Evolutionary conservation across 2,329 filamentous ascomycete genomes (phyloP).

Genomic region (Sclerotinia sclerotiorum): DNA sequence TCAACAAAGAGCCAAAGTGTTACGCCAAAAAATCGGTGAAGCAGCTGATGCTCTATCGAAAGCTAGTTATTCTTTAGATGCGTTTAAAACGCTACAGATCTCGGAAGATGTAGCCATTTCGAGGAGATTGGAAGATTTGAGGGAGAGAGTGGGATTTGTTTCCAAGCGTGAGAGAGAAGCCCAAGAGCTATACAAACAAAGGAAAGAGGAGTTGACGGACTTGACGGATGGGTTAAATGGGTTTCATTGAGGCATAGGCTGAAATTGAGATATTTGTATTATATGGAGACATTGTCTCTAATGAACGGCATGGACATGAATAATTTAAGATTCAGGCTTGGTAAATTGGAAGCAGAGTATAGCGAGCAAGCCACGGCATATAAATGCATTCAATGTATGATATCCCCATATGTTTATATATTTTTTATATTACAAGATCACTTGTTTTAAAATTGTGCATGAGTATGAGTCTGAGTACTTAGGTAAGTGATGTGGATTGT

Average conservation of each 20-base stretch:
- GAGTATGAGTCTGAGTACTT: not conserved
- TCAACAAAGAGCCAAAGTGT: conserved; percentile 76
- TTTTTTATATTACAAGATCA: not conserved
- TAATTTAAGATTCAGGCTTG: not conserved
- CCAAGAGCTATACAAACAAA: conserved; percentile 77
- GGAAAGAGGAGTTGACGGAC: conserved; percentile 73
- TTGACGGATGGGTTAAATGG: conserved; percentile 45
- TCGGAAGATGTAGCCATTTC: conserved; percentile 76
- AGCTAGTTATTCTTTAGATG: conserved; percentile 68
- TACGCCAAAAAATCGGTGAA: conserved; percentile 76
- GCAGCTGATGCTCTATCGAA: conserved; percentile 73
- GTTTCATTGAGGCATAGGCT: conserved; percentile 22
- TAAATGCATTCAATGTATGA: conserved; percentile 8
- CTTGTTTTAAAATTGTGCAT: not conserved
- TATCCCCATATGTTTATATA: not conserved
- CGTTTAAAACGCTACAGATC: conserved; percentile 72
- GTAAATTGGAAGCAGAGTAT: not conserved
- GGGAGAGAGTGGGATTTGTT: conserved; percentile 81
- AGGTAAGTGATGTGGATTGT: not conserved
- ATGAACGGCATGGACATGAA: conserved; percentile 1
- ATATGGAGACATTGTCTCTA: conserved; percentile 2
- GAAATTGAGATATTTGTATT: conserved; percentile 8
- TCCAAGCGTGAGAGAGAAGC: conserved; percentile 83
- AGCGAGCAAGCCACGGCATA: not conserved
- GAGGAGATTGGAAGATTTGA: conserved; percentile 68